Percentiles rank a stretch among this genome's conserved stretches.
Conservation (phyloP, 805 yeast genomes). For the Metschnikowia koreensis region DNA sequence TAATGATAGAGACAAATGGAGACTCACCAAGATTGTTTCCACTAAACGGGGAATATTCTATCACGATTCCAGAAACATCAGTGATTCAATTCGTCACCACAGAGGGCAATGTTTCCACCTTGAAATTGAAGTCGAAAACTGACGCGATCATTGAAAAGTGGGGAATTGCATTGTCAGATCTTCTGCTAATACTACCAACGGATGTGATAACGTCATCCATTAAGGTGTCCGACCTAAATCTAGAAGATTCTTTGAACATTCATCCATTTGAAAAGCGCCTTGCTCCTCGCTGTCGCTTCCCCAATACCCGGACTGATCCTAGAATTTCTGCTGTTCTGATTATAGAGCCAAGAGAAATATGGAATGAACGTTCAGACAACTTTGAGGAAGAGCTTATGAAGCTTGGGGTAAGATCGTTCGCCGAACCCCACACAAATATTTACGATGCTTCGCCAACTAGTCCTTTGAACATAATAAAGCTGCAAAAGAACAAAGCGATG, state of each 20-base stretch:
- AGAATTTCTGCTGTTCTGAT: conserved; percentile 7
- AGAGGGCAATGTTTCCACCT: conserved; percentile 5
- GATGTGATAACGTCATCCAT: conserved; percentile 38
- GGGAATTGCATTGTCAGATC: conserved; percentile 42
- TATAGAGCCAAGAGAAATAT: conserved; percentile 11
- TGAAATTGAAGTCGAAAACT: conserved; percentile 29
- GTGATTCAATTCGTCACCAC: conserved; percentile 21
- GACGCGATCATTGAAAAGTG: conserved; percentile 42
- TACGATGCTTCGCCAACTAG: conserved; percentile 5
- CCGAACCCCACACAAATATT: neutral
- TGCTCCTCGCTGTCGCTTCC: neutral
- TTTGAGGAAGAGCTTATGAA: conserved; percentile 14
- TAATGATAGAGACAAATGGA: conserved; percentile 25
- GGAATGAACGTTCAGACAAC: conserved; percentile 1
- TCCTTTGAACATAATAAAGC: conserved; percentile 9
- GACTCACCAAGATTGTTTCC: conserved; percentile 13
- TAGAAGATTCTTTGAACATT: neutral
- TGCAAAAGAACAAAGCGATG: neutral
- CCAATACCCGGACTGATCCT: neutral
- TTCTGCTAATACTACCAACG: conserved; percentile 29
- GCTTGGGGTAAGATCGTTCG: conserved; percentile 9
- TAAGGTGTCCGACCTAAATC: conserved; percentile 8
- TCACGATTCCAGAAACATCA: conserved; percentile 25
- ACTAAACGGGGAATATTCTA: conserved; percentile 10
- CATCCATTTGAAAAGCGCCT: neutral